Base-by-base conservation (phyloP, 2,329 filamentous ascomycete genomes). In the Paecilomyces niveus region DNA sequence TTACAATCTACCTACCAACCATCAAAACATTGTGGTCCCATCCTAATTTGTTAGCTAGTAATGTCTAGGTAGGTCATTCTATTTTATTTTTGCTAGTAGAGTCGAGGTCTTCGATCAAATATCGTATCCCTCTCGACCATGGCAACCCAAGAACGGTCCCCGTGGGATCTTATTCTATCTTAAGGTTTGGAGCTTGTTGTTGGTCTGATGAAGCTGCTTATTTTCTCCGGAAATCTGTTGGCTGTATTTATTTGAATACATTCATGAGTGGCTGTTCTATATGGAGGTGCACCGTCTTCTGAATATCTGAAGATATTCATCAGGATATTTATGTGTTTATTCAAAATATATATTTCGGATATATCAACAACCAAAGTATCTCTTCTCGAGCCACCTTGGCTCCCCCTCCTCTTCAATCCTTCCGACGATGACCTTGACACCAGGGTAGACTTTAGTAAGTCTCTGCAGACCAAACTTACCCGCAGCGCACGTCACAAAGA, bases 401-500 rank as follows among this genome's bases (percentile, higher is more conserved):
- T 97, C 90, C 61, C 88, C 85, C 65, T 96, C 91, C 57, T 88
- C 84, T 29, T 92, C 86, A 67, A 96, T 83, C 61, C 88, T 87
- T 64, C 90, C 90, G 29, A 96, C 87, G 18, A 97, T 91, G 18
- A 96, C 89, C 56, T 87, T 89, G 54, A 97, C 87, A 3, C 88
- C 86, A 0, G 94, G 92, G 68, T 94, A 99, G 2, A 96, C 94
- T 58, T 88, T 90, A 61, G 90, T 89, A 67, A 99, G 77, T 62
- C 94, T 83, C 69, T 94, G 91, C 61, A 97, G 73, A 0, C 92
- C 94, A 65, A 90, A 85, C 63, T 86, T 86, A 8, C 93, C 93
- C 3, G 92, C 93, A 63, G 91, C 89, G 71, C 95, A 97, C 3
- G 93, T 96, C 45, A 96, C 92, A 71, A 97, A 88, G 33, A 97